A percentile compares a stretch with the other conserved stretches of the same genome.
phyloP scores from a whole-genome alignment of 345 rosid species.

The Theobroma cacao region DNA sequence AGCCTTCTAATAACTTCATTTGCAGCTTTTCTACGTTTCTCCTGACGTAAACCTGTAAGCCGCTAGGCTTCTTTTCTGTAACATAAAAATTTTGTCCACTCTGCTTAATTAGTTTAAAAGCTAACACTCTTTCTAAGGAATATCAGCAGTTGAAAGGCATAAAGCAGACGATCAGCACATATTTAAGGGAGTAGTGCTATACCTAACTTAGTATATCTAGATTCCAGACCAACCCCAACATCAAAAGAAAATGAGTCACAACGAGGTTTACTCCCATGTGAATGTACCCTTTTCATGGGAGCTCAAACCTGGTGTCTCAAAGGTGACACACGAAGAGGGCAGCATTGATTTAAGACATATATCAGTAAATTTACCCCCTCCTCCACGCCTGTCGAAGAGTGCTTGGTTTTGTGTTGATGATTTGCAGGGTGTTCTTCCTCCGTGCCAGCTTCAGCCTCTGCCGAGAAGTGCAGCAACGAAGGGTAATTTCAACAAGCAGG shows the following conservation, averaged over 20 bases:
- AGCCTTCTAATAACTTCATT: not conserved
- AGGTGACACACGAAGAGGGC: slow-evolving; percentile 15
- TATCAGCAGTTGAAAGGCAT: not conserved
- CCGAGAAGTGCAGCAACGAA: not conserved
- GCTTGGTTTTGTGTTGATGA: not conserved
- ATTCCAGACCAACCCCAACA: not conserved
- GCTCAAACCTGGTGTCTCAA: slow-evolving; percentile 36
- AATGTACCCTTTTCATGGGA: slow-evolving; percentile 40
- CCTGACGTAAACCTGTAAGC: not conserved
- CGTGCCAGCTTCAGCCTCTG: not conserved
- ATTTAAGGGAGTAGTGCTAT: not conserved
- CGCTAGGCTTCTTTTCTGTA: not conserved
- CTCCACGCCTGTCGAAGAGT: slow-evolving; percentile 23
- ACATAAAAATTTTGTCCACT: not conserved
- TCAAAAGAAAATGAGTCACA: slow-evolving; percentile 19
- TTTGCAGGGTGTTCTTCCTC: not conserved
- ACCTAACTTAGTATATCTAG: not conserved
- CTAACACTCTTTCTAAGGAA: slow-evolving; percentile 11
- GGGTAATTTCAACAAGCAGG: not conserved
- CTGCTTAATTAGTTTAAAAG: slow-evolving; percentile 7
- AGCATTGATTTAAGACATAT: not conserved
- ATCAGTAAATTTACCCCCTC: slow-evolving; percentile 20
- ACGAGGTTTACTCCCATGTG: slow-evolving; percentile 1
- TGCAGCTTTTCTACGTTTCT: slow-evolving; percentile 24
- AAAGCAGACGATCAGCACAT: not conserved